Base-by-base conservation (phyloP, 306 rosid genomes). In the Clitoria ternatea region DNA sequence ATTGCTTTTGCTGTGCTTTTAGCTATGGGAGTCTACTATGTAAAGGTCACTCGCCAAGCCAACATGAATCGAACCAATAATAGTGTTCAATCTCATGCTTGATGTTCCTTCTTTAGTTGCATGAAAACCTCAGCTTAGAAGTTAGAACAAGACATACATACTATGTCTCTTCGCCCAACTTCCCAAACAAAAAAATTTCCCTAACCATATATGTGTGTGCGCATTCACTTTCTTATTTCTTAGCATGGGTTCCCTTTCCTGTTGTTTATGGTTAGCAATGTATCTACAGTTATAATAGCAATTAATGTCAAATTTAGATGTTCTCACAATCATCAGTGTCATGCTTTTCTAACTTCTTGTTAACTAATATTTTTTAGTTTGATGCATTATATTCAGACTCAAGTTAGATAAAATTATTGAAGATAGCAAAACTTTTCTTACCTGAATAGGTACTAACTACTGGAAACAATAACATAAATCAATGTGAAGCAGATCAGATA, bases 1-100 rank as follows among this genome's bases (percentile, higher is more conserved):
- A 29, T 79, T 53, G 83, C 81, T 17, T 85, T 82, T 72, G 79
- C 55, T 24, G 86, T 82, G 79, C 56, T 90, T 49, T 66, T 84
- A 65, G 88, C 83, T 3, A 78, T 88, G 86, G 89, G 94, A 26
- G 84, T 53, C 47, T 92, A 81, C 86, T 62, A 83, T 61, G 89
- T 85, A 3, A 68, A 66, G 61, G 87, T 60, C 61, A 76, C 80
- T 17, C 90, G 91, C 18, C 81, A 81, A 66, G 80, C 75, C 40
- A 83, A 94, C 32, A 76, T 74, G 80, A 87, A 48, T 59, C 75
- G 75, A 77, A 67, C 88, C 48, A 53, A 57, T 30, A 65, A 66
- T 30, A 56, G 74, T 49, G 86, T 66, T 56, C 83, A 87, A 39
- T 85, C 87, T 43, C 71, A 79, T 27, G 82, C 67, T 62, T 90